These are phyloP conservation scores for Glycine latifolia DNA, from an alignment of 306 rosid genomes.

Conservation along the genomic window DNA sequence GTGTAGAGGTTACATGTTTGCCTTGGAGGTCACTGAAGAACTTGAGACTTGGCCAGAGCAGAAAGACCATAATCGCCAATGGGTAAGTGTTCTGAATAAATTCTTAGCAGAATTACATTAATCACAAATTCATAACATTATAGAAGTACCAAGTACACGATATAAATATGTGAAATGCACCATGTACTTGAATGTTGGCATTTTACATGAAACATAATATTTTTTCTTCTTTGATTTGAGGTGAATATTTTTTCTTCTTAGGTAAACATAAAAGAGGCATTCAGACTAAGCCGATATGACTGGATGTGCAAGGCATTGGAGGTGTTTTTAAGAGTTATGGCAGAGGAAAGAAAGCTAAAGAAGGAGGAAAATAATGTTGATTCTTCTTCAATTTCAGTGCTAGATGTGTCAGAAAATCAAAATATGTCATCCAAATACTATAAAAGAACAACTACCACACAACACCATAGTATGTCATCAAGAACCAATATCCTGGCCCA, in stretches of 20 bases:
- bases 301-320: slow-evolving; percentile 87
- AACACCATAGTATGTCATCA: slow-evolving; percentile 52
- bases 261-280: slow-evolving; percentile 72
- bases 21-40: slow-evolving; percentile 83
- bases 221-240: no score
- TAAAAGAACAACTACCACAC: slow-evolving; percentile 52
- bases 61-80: slow-evolving; percentile 58
- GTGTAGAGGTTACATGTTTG: slow-evolving; percentile 87
- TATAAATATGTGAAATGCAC: neutral
- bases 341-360: slow-evolving; percentile 43
- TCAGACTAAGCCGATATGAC: slow-evolving; percentile 76
- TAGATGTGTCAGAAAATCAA: slow-evolving; percentile 58
- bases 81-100: slow-evolving; percentile 48
- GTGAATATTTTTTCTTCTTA: slow-evolving; percentile 31
- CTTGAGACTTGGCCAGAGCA: slow-evolving; percentile 84
- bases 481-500: slow-evolving; percentile 41
- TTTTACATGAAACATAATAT: slow-evolving; percentile 23
- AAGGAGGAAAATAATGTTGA: slow-evolving; percentile 34
- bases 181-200: neutral
- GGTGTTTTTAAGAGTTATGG: slow-evolving; percentile 65
- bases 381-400: slow-evolving; percentile 24
- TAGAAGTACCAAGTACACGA: neutral
- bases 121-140: neutral
- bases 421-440: slow-evolving; percentile 51
- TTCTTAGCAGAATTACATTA: neutral